A percentile compares a stretch with the other conserved stretches of the same genome.
phyloP scores from a whole-genome alignment of 495 filamentous ascomycete genomes.

The Penicillium cinerascens region DNA sequence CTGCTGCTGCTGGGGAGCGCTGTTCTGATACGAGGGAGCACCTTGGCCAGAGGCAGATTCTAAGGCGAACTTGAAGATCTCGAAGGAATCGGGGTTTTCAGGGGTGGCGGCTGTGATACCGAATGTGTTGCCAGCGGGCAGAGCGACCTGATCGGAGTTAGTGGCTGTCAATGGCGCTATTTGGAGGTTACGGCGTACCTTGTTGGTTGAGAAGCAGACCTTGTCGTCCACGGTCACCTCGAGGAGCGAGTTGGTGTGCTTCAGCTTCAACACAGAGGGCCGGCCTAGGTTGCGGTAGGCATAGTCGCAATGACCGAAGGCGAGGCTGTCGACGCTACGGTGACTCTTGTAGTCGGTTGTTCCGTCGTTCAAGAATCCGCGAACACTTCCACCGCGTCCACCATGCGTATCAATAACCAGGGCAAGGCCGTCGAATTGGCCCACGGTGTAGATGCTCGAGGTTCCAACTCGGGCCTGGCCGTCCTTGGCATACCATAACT shows the following conservation, averaged over 20 bases:
- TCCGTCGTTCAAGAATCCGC: conserved; percentile 94
- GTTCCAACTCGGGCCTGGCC: conserved; percentile 61
- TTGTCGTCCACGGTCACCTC: conserved; percentile 78
- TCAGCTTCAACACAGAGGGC: conserved; percentile 70
- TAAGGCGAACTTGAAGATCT: conserved; percentile 81
- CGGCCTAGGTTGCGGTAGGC: conserved; percentile 88
- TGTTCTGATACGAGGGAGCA: conserved; percentile 34
- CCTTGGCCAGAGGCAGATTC: conserved; percentile 41
- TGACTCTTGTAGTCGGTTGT: conserved; percentile 74
- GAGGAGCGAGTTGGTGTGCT: conserved; percentile 58
- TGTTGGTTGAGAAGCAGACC: conserved; percentile 78
- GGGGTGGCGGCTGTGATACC: conserved; percentile 85
- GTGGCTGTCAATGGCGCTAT: not conserved
- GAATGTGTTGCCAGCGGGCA: conserved; percentile 80
- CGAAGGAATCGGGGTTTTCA: conserved; percentile 90
- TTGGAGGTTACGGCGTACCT: conserved; percentile 39
- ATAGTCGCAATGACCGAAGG: conserved; percentile 92
- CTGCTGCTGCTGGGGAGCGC: conserved; percentile 27
- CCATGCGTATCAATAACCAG: conserved; percentile 86
- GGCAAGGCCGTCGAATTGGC: conserved; percentile 80
- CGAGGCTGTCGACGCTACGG: conserved; percentile 73
- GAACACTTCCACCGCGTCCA: conserved; percentile 72
- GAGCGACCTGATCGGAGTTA: conserved; percentile 47
- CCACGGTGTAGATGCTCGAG: conserved; percentile 76
- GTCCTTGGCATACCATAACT: conserved; percentile 85